Evolutionary conservation across 495 filamentous ascomycete species (phyloP).

Genomic region (Ramalina intermedia): DNA sequence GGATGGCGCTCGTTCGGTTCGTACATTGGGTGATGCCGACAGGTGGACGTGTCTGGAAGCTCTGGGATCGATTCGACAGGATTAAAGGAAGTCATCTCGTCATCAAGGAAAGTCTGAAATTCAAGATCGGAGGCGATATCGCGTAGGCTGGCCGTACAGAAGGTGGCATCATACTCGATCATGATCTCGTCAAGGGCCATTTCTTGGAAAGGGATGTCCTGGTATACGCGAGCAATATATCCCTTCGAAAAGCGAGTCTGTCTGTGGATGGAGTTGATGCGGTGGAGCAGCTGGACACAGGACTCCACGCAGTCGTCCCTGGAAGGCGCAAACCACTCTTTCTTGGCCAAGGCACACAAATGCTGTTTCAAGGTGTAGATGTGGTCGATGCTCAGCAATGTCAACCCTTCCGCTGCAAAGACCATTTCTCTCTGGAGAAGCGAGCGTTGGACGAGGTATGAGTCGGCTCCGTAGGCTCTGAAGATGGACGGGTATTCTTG

Average conservation of each 20-base stretch:
- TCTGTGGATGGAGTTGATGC: conserved; percentile 27
- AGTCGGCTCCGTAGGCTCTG: conserved; percentile 3
- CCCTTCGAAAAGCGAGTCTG: conserved; percentile 8
- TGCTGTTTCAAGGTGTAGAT: conserved; percentile 60
- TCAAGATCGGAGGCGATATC: conserved; percentile 4
- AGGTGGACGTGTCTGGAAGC: conserved; percentile 7
- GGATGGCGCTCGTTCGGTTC: too few species aligned
- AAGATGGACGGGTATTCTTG: conserved; percentile 22
- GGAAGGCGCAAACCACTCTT: conserved; percentile 14
- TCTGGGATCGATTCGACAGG: neutral
- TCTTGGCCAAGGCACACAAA: conserved; percentile 39
- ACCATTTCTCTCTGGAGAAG: conserved; percentile 53
- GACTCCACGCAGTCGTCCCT: conserved; percentile 30
- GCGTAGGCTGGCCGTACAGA: conserved; percentile 10
- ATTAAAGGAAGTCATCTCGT: neutral
- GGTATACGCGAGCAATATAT: conserved; percentile 12
- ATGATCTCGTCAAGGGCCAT: conserved; percentile 7
- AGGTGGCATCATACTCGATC: conserved; percentile 5
- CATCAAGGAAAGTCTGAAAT: neutral
- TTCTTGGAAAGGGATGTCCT: conserved; percentile 5
- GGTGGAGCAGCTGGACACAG: conserved; percentile 41
- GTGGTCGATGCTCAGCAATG: conserved; percentile 51
- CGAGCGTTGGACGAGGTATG: conserved; percentile 47
- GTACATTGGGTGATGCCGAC: neutral
- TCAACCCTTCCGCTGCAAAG: conserved; percentile 56